These are phyloP conservation scores for Dryadomyces quercivorus DNA, from an alignment of 2,329 filamentous ascomycete species.

Conservation along the genomic window DNA sequence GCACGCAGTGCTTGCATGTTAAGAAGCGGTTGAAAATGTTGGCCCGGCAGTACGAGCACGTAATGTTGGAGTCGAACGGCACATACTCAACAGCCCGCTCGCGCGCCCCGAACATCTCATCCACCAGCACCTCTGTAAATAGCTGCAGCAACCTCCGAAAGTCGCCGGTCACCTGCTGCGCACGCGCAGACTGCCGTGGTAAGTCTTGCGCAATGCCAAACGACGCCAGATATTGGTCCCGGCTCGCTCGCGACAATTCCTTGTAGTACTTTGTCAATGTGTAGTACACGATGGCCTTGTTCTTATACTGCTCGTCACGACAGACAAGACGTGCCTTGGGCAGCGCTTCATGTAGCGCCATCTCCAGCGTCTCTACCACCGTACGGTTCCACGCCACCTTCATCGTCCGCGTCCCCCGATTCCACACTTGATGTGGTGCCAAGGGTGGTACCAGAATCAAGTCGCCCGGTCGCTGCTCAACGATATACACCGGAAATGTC, in stretches of 20 bases:
- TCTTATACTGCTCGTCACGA: slow-evolving; percentile 97
- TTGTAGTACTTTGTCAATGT: slow-evolving; percentile 67
- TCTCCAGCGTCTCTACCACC: slow-evolving; percentile 77
- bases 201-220: slow-evolving; percentile 34
- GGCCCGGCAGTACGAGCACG: slow-evolving; percentile 87
- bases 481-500: slow-evolving; percentile 82
- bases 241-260: slow-evolving; percentile 45
- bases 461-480: slow-evolving; percentile 82
- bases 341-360: slow-evolving; percentile 76
- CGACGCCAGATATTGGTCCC: slow-evolving; percentile 28
- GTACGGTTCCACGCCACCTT: slow-evolving; percentile 98
- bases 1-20: slow-evolving; percentile 76
- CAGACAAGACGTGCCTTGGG: slow-evolving; percentile 85
- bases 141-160: slow-evolving; percentile 71
- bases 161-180: slow-evolving; percentile 65
- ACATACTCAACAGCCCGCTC: slow-evolving; percentile 64
- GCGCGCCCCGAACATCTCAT: slow-evolving; percentile 70
- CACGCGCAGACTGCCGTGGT: slow-evolving; percentile 24
- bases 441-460: slow-evolving; percentile 88
- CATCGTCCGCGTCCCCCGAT: slow-evolving; percentile 87
- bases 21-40: slow-evolving; percentile 98
- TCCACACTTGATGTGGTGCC: slow-evolving; percentile 97
- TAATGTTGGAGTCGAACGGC: slow-evolving; percentile 80
- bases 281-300: slow-evolving; percentile 89
- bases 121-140: slow-evolving; percentile 67